phyloP scores from a whole-genome alignment of 192 early-diverging fungal species.

The Coemansia sp. region DNA sequence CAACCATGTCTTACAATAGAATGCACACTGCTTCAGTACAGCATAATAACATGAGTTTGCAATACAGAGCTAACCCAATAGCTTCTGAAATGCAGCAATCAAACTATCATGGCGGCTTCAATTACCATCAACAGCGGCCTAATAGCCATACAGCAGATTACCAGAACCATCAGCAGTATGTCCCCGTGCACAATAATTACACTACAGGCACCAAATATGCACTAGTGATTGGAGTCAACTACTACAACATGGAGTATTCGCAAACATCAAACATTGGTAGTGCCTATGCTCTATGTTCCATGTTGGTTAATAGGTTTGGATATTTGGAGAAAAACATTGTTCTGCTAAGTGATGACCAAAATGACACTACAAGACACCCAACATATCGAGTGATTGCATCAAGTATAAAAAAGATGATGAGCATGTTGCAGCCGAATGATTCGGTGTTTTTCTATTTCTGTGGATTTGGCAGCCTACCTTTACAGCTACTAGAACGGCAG shows the following conservation, averaged over 20 bases:
- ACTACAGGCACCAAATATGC: slow-evolving; percentile 45
- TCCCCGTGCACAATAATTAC: slow-evolving; percentile 29
- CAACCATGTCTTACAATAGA: no score
- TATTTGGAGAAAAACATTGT: slow-evolving; percentile 59
- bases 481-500: slow-evolving; percentile 20
- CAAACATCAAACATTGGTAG: slow-evolving; percentile 56
- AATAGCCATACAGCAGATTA: slow-evolving; percentile 26
- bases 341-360: slow-evolving; percentile 67
- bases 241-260: slow-evolving; percentile 48
- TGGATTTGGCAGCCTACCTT: slow-evolving; percentile 62
- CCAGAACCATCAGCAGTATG: slow-evolving; percentile 34
- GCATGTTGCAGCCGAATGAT: slow-evolving; percentile 63
- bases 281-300: slow-evolving; percentile 55
- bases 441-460: slow-evolving; percentile 76
- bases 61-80: no score
- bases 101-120: no score
- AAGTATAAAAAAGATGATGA: slow-evolving; percentile 66
- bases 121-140: no score
- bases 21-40: no score
- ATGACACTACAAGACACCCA: slow-evolving; percentile 31
- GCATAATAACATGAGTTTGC: no score
- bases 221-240: slow-evolving; percentile 58
- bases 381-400: slow-evolving; percentile 58
- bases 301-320: slow-evolving; percentile 55
- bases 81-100: no score